Conservation (phyloP, 2,329 filamentous ascomycete genomes). For the Ciborinia camelliae region DNA sequence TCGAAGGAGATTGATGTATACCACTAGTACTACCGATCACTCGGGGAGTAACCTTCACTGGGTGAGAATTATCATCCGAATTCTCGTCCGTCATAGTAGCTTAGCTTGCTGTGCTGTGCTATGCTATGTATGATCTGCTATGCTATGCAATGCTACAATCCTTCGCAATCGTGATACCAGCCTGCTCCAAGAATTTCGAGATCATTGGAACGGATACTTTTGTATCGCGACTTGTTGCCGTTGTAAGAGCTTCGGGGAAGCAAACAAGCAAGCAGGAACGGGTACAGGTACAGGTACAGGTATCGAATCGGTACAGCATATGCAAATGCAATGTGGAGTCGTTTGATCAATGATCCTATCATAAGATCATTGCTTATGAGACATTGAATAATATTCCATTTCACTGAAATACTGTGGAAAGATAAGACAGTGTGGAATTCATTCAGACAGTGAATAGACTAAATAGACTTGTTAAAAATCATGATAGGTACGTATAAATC, state of each 20-base stretch:
- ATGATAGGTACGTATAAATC: no score
- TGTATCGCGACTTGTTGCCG: background rate
- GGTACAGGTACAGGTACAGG: background rate
- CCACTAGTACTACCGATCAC: background rate
- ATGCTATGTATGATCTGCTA: no score
- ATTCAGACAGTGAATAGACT: background rate
- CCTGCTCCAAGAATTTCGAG: conserved; percentile 5
- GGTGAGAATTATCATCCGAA: background rate
- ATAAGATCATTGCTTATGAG: conserved; percentile 1
- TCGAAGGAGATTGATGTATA: background rate
- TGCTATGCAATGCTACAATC: background rate
- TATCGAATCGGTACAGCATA: background rate
- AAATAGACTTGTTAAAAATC: no score
- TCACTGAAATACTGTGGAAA: background rate
- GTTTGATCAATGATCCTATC: background rate
- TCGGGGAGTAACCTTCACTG: background rate
- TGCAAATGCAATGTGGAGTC: background rate
- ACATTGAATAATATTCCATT: background rate
- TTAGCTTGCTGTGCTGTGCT: background rate
- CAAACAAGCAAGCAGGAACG: background rate
- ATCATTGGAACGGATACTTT: background rate
- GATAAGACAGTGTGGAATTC: background rate
- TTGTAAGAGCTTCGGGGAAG: background rate
- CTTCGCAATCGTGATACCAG: no score
- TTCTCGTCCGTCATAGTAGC: background rate